Base-by-base conservation (phyloP, 169 alveolate genomes). In the Sarcocystis neurona region DNA sequence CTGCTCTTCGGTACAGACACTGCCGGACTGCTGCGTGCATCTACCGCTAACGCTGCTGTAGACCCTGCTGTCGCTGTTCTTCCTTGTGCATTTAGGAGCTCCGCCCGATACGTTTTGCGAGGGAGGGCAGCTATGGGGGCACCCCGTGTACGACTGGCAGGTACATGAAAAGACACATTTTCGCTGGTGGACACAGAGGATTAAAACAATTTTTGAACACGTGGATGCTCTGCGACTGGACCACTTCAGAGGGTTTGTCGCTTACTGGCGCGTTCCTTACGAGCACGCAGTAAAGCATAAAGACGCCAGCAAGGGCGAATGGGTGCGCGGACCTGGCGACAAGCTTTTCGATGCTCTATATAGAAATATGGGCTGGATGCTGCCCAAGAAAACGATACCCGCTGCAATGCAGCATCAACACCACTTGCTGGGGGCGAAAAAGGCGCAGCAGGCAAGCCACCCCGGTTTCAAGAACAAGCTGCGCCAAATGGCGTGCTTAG, bases 121-220 rank as follows among this genome's bases (percentile, higher is more conserved):
- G 27, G 89, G 68, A 56, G 92, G 92, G 34, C 92, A 89, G 34
- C 89, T 89, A 50, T 89, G 92, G 92, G 92, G 92, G 34, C 89
- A 79, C 68, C 92, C 92, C 43, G 89, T 79, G 3, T 89, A 89
- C 47, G 89, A 87, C 37, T 89, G 92, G 92, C 70, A 89, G 41
- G 84, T 82, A 20, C 92, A 89, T 56, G 86, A 47, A 5, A 79
- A 82, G 47, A 82, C 86, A 3, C 79, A 80, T 34, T 79, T 89
- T 34, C 78, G 86, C 78, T 89, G 89, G 89, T 89, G 92, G 92
- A 79, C 86, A 4, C 77, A 87, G 39, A 89, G 92, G n/a, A 39
- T 89, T 68, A 79, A 68, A 23, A 47, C 47, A 15, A 89, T 79
- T 23, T 72, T 89, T 37, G 89, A 89, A 46, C 48, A 77, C 39